Conservation (phyloP, 2,329 filamentous ascomycete genomes). For the Tolypocladium capitatum region DNA sequence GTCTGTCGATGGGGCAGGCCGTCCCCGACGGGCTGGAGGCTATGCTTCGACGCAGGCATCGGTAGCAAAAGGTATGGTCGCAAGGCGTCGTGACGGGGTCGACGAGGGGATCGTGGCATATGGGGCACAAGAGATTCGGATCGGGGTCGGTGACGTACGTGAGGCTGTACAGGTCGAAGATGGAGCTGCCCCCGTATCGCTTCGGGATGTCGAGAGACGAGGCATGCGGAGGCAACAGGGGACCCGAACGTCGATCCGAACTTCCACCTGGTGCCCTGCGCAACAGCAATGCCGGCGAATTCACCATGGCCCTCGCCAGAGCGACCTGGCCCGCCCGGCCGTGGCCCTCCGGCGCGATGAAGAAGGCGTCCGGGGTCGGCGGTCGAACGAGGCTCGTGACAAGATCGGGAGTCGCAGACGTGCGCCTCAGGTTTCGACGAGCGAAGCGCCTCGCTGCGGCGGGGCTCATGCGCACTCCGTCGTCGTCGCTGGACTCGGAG, state of each 20-base stretch:
- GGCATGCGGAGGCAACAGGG: slow-evolving; percentile 20
- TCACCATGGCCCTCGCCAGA: slow-evolving; percentile 3
- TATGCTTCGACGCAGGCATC: slow-evolving; percentile 35
- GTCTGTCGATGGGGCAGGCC: slow-evolving; percentile 47
- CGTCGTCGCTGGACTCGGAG: slow-evolving; percentile 25
- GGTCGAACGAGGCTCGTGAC: slow-evolving; percentile 26
- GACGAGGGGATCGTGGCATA: slow-evolving; percentile 48
- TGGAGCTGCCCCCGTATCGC: slow-evolving; percentile 21
- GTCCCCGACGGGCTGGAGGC: slow-evolving; percentile 25
- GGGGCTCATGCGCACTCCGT: slow-evolving; percentile 20
- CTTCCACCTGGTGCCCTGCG: slow-evolving; percentile 10
- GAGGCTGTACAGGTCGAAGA: slow-evolving; percentile 33
- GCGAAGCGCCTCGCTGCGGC: slow-evolving; percentile 22
- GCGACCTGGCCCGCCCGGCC: slow-evolving; percentile 10
- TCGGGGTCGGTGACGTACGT: slow-evolving; percentile 30
- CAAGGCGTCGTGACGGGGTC: slow-evolving; percentile 48
- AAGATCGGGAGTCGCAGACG: slow-evolving; percentile 24
- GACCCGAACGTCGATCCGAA: slow-evolving; percentile 19
- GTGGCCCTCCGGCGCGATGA: slow-evolving; percentile 14
- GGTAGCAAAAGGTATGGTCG: slow-evolving; percentile 52
- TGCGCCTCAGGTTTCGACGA: slow-evolving; percentile 20
- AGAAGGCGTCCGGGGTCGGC: slow-evolving; percentile 22
- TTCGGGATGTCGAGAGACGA: slow-evolving; percentile 26
- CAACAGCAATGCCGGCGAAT: slow-evolving; percentile 5
- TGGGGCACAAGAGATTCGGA: slow-evolving; percentile 36